Base-by-base conservation (phyloP, 139 green algal species). In the Micractinium conductrix region DNA sequence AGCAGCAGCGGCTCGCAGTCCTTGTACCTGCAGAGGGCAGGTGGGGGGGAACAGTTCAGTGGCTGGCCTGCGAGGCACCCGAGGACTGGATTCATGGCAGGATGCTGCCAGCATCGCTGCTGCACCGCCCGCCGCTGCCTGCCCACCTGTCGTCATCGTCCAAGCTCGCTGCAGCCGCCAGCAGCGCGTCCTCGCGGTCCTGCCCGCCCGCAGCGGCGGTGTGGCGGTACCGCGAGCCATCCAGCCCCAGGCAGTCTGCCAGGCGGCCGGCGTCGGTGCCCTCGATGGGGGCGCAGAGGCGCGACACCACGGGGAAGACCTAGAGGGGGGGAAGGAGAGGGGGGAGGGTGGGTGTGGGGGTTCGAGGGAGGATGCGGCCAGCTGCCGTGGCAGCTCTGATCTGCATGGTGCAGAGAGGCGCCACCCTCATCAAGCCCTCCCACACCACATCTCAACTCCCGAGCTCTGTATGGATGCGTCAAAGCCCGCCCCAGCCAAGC, bases 171-270 rank as follows among this genome's bases (percentile, higher is more conserved):
- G 74, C 89, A 45, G 37, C 67, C 19, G 76, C 86, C 62, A 92
- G 76, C 78, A 90, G 84, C n/a, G 88, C 86, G n/a, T 90, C 92
- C 79, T 95, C 87, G 22, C 87, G 80, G 33, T 72, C 70, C 38
- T 82, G 80, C 2, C 83, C 83, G 28, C 76, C 74, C 43, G 79
- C 80, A 4, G 70, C 71, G 0, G 72, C 84, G 26, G 55, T 60
- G 42, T 74, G 26, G 4, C 79, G 78, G 37, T 95, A 98, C 43
- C 92, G 91, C 26, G 91, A 86, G 9, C 94, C 74, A 85, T 99
- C 96, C 76, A 99, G 89, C 22, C 97, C 97, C 55, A 99, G 90
- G 91, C 95, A 98, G 45, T 98, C 93, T 7, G 97, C 97, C 42
- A 99, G 88, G 44, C 91, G 92, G 3, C 90, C 95, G 1, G 90